phyloP scores from a whole-genome alignment of 2,329 filamentous ascomycete species.

The Cryphonectria carpinicola region DNA sequence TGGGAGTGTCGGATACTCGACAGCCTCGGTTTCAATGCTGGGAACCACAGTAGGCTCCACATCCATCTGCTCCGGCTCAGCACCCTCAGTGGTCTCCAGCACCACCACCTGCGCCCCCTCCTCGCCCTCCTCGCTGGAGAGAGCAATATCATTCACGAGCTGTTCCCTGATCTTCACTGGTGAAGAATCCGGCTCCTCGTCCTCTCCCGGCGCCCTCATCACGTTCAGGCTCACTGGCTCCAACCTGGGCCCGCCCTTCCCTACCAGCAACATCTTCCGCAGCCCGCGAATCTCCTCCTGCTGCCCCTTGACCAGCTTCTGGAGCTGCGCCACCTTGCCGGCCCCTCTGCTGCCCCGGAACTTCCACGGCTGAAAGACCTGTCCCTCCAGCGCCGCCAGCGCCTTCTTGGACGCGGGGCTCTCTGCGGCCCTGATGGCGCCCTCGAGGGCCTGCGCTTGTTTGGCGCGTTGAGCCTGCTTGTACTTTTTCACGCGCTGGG shows the following conservation, averaged over 20 bases:
- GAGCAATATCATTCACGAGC: slow-evolving; percentile 16
- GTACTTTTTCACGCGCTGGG: slow-evolving; percentile 16
- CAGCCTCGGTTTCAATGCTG: slow-evolving; percentile 17
- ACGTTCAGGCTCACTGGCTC: slow-evolving; percentile 10
- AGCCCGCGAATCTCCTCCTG: slow-evolving; percentile 21
- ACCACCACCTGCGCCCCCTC: slow-evolving; percentile 5
- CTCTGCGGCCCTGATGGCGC: slow-evolving; percentile 11
- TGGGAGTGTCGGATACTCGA: slow-evolving; percentile 20
- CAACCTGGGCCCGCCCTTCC: slow-evolving; percentile 4
- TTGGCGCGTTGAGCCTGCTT: slow-evolving; percentile 14
- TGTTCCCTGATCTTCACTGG: slow-evolving; percentile 25
- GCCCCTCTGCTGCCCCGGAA: neutral
- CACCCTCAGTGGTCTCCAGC: slow-evolving; percentile 8
- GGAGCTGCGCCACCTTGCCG: slow-evolving; percentile 19
- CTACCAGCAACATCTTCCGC: slow-evolving; percentile 14
- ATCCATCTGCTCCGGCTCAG: slow-evolving; percentile 16
- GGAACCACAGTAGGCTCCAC: slow-evolving; percentile 11
- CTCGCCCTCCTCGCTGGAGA: neutral
- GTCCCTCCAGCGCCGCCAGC: slow-evolving; percentile 7
- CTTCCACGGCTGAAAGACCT: slow-evolving; percentile 22
- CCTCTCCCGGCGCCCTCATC: neutral
- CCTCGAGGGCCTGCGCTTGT: slow-evolving; percentile 10
- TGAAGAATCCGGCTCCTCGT: slow-evolving; percentile 20
- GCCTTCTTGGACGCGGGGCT: slow-evolving; percentile 17
- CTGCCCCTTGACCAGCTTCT: slow-evolving; percentile 24